Evolutionary conservation across 2,329 filamentous ascomycete species (phyloP).

Genomic region (Exophiala sp.): DNA sequence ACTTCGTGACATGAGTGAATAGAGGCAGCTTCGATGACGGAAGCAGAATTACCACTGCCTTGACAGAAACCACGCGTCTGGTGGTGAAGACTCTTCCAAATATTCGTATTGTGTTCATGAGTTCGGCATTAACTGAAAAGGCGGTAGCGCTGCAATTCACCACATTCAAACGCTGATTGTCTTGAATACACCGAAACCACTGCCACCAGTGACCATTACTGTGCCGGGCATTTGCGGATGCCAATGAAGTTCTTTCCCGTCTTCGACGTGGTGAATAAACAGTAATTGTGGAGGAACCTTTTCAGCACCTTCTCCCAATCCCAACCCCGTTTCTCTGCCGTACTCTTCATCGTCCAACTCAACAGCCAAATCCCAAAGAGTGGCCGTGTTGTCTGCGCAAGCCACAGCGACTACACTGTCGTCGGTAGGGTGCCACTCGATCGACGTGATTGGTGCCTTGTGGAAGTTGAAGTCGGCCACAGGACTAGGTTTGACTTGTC

Average conservation of each 20-base stretch:
- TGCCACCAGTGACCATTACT: constrained; percentile 83
- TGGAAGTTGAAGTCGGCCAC: constrained; percentile 95
- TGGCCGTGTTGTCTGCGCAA: constrained; percentile 88
- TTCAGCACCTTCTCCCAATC: constrained; percentile 27
- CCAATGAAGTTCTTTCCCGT: constrained; percentile 96
- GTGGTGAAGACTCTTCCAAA: not conserved
- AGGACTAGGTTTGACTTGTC: constrained; percentile 61
- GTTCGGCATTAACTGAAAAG: not conserved
- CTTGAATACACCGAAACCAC: constrained; percentile 76
- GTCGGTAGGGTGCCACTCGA: constrained; percentile 97
- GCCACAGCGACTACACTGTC: constrained; percentile 93
- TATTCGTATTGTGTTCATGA: not conserved
- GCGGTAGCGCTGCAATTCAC: no score
- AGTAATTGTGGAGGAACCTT: constrained; percentile 83
- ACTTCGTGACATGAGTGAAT: no score
- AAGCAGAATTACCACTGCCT: no score
- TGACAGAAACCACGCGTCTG: no score
- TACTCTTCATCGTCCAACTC: constrained; percentile 92
- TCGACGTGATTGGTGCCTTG: constrained; percentile 90
- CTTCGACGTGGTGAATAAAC: constrained; percentile 94
- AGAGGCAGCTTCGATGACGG: no score
- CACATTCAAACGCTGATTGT: constrained; percentile 69
- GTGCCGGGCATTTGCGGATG: constrained; percentile 91
- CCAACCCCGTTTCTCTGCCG: constrained; percentile 72
- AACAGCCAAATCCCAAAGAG: constrained; percentile 93